Conservation (phyloP, 2,329 filamentous ascomycete species). For the Fusarium mexicanum region DNA sequence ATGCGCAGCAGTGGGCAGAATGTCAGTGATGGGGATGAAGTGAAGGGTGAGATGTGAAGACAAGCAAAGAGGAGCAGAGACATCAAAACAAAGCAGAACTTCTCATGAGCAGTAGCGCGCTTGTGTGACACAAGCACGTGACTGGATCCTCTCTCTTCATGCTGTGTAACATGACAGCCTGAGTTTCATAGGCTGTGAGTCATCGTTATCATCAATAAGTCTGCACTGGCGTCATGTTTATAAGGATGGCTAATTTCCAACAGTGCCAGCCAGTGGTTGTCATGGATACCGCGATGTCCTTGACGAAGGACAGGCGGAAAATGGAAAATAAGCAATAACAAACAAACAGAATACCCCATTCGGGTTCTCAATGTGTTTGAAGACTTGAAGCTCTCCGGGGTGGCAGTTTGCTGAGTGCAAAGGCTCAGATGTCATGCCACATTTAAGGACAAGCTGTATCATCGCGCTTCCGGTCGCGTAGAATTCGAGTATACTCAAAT, state of each 20-base stretch:
- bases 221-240: not conserved
- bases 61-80: not conserved
- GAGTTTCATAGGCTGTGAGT: not conserved
- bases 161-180: not conserved
- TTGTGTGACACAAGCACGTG: not conserved
- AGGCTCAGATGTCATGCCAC: not conserved
- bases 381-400: not conserved
- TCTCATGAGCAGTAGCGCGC: not conserved
- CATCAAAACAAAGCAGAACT: not conserved
- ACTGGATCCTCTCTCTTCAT: not conserved
- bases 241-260: not conserved
- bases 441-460: not conserved
- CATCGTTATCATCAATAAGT: not conserved
- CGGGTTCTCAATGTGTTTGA: accelerated
- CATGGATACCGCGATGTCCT: not conserved
- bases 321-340: not conserved
- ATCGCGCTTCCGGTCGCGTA: too few relatives aligned
- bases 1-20: not conserved
- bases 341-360: not conserved
- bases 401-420: not conserved
- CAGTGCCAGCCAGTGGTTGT: not conserved
- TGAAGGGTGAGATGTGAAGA: not conserved
- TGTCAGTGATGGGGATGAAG: not conserved
- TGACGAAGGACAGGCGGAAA: not conserved
- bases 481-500: not conserved